phyloP scores from a whole-genome alignment of 2,329 filamentous ascomycete species.

The Claviceps arundinis region DNA sequence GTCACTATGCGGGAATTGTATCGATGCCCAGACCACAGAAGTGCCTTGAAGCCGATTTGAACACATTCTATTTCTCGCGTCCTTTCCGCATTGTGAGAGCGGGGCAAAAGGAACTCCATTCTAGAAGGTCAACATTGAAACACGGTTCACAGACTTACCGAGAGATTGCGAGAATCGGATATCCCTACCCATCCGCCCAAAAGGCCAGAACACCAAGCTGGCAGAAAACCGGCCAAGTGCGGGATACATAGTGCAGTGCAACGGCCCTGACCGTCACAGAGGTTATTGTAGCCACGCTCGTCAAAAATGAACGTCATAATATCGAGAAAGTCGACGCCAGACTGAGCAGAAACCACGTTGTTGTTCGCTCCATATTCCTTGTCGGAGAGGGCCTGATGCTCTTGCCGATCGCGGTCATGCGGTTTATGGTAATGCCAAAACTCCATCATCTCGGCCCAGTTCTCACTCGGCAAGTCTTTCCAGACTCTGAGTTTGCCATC shows the following conservation, averaged over 20 bases:
- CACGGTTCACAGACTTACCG: conserved; percentile 19
- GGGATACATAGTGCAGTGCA: too few relatives aligned
- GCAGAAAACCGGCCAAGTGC: too few relatives aligned
- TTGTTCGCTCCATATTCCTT: conserved; percentile 75
- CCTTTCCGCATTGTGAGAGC: not conserved
- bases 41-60: conserved; percentile 31
- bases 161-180: too few relatives aligned
- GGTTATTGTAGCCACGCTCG: conserved; percentile 52
- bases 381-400: conserved; percentile 36
- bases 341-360: conserved; percentile 53
- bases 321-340: conserved; percentile 66
- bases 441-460: conserved; percentile 52
- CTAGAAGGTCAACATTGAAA: too few relatives aligned
- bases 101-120: too few relatives aligned
- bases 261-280: too few relatives aligned
- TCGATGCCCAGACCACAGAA: conserved; percentile 49
- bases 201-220: too few relatives aligned
- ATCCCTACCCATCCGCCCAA: too few relatives aligned
- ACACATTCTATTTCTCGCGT: conserved; percentile 47
- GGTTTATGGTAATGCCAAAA: conserved; percentile 96
- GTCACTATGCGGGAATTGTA: conserved; percentile 61
- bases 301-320: conserved; percentile 64
- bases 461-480: conserved; percentile 91
- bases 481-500: conserved; percentile 39
- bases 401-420: conserved; percentile 35